Evolutionary conservation across 345 rosid species (phyloP).

Genomic region (Acer campestre): DNA sequence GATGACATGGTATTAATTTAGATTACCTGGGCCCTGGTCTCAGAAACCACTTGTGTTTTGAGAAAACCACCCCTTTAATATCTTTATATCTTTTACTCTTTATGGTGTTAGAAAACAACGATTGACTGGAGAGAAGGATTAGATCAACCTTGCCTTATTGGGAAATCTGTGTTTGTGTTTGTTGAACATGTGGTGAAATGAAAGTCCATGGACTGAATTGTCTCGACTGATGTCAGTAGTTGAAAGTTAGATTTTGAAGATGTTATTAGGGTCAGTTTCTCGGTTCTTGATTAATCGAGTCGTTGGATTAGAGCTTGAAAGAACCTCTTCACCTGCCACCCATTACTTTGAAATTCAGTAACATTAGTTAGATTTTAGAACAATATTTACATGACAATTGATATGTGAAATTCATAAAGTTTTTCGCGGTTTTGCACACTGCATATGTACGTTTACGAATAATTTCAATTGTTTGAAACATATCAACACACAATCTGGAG

Average conservation of each 20-base stretch:
- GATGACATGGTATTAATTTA: background rate
- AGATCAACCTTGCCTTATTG: background rate
- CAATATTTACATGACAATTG: background rate
- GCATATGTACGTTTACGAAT: background rate
- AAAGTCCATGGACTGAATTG: no score
- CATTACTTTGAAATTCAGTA: background rate
- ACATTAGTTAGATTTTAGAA: no score
- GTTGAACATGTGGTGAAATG: constrained; percentile 4
- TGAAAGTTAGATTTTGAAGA: background rate
- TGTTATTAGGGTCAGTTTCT: background rate
- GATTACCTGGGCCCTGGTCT: no score
- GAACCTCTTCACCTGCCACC: no score
- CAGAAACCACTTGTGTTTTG: no score
- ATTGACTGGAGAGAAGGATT: background rate
- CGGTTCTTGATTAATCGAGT: background rate
- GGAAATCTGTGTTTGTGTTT: background rate
- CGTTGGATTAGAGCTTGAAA: background rate
- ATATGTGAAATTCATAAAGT: background rate
- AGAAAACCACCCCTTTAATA: no score
- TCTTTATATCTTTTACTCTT: background rate
- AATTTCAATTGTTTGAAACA: background rate
- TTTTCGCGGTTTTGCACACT: background rate
- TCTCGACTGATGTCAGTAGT: background rate
- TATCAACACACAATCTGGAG: background rate
- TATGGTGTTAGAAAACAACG: background rate